Evolutionary conservation across 371 early-diverging fungal species (phyloP), one percentile per base, ranked within the genome.

Genomic region (Mortierella sp.): DNA sequence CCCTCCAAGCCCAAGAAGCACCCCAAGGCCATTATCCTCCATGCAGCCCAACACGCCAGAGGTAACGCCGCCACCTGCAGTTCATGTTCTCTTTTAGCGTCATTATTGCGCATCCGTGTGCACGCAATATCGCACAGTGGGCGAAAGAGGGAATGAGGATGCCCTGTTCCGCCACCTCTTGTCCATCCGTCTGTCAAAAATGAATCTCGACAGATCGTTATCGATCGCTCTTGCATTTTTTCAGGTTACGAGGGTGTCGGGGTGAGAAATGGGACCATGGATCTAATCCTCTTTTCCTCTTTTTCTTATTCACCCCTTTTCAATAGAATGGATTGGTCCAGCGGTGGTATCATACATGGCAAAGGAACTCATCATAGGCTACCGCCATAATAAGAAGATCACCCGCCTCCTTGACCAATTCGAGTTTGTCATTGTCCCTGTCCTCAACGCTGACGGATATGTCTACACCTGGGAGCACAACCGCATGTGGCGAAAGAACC

Each of bases 401-500:
- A 83, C 82, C 7, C 75, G 75, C 3, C 63, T 88, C 3, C 56
- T 90, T 8, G 80, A 89, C 49, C 75, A 74, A 44, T 89, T 89
- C 72, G 88, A 89, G 71, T 88, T 84, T 65, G 54, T 75, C 7
- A 79, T 90, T 27, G 74, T 90, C 49, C 90, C 90, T 41, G 84
- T 90, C 27, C 76, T 89, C 70, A 91, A 91, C 49, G 87, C 81
- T 5, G 92, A 91, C 78, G 92, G 91, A 48, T 91, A 91, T 70
- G 88, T 77, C 24, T 91, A 87, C 65, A 81, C 89, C n/a, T 83
- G 88, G 78, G 77, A 75, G 35, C 73, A 73, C 43, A 83, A 85
- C 71, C 82, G 87, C 43, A 82, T 84, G 90, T 91, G 92, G 92
- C 89, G 92, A 71, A 91, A 91, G 85, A 91, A 91, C 80, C 81